A percentile compares a stretch with the other conserved stretches of the same genome.
Conservation (phyloP, 2,329 filamentous ascomycete genomes). For the Allantophomopsis cytisporea region DNA sequence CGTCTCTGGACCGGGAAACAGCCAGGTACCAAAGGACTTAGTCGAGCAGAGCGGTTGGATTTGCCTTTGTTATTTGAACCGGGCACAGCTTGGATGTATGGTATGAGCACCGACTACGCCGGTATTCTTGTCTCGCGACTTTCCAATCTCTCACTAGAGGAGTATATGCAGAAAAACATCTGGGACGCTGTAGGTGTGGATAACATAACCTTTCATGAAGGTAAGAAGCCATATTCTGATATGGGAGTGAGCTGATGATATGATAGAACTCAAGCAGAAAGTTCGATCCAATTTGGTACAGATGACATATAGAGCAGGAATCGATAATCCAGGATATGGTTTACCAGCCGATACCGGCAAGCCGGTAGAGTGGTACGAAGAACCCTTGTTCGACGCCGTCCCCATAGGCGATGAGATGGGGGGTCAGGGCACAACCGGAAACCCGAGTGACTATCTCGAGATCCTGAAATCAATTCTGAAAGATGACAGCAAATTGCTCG, state of each 20-base stretch:
- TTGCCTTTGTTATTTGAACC: slow-evolving; percentile 48
- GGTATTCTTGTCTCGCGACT: slow-evolving; percentile 31
- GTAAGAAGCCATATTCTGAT: too few relatives aligned
- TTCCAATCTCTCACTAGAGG: slow-evolving; percentile 6
- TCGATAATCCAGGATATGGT: too few relatives aligned
- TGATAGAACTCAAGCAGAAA: too few relatives aligned
- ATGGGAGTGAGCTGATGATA: too few relatives aligned
- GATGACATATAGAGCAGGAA: too few relatives aligned
- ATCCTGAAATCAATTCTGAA: slow-evolving; percentile 19
- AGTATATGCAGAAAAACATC: slow-evolving; percentile 10
- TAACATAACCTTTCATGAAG: slow-evolving; percentile 8
- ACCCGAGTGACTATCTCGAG: background rate
- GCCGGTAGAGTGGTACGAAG: background rate
- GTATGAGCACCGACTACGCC: slow-evolving; percentile 36
- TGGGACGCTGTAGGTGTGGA: slow-evolving; percentile 11
- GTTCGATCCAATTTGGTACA: too few relatives aligned
- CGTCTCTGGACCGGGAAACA: too few relatives aligned
- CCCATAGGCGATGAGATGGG: background rate
- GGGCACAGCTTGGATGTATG: slow-evolving; percentile 46
- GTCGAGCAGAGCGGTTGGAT: background rate
- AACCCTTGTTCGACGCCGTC: background rate
- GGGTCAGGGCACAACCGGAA: background rate
- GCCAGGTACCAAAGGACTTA: too few relatives aligned
- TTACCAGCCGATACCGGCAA: slow-evolving; percentile 15
- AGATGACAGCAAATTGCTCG: slow-evolving; percentile 33